Percentiles rank a stretch among this genome's conserved stretches.
Conservation (phyloP, 2,329 filamentous ascomycete species). For the Fusarium concolor region DNA sequence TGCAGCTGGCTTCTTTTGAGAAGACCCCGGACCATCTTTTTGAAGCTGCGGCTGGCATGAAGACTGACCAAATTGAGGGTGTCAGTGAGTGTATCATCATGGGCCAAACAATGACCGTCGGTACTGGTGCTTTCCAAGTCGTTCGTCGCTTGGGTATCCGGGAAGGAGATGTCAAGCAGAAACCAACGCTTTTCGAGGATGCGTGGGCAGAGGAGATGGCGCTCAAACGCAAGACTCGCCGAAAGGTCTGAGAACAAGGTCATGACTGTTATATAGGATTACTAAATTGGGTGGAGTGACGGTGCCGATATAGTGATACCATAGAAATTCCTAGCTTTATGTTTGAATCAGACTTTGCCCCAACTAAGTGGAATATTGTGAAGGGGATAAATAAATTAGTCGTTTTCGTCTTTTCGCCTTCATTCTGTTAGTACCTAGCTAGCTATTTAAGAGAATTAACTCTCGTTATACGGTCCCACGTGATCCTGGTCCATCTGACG, state of each 20-base stretch:
- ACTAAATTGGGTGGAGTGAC: neutral
- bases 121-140: slow-evolving; percentile 92
- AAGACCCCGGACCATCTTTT: slow-evolving; percentile 99
- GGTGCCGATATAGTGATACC: slow-evolving; percentile 25
- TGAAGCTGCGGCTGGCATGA: slow-evolving; percentile 91
- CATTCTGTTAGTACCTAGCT: no score
- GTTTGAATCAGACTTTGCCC: neutral
- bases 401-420: no score
- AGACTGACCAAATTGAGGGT: slow-evolving; percentile 91
- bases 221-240: slow-evolving; percentile 36
- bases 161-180: slow-evolving; percentile 66
- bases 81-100: slow-evolving; percentile 98
- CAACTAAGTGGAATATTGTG: no score
- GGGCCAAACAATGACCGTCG: slow-evolving; percentile 92
- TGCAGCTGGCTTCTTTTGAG: slow-evolving; percentile 96
- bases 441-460: no score
- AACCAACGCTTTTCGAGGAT: slow-evolving; percentile 78
- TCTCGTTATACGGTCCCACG: slow-evolving; percentile 19
- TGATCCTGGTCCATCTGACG: neutral
- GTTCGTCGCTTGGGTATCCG: slow-evolving; percentile 79
- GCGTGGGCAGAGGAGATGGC: slow-evolving; percentile 59
- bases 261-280: neutral
- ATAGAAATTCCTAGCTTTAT: slow-evolving; percentile 2
- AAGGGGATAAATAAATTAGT: no score
- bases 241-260: slow-evolving; percentile 22